Evolutionary conservation across 176 grass and related monocot genomes (phyloP).

Genomic region (Triticum dicoccoides): DNA sequence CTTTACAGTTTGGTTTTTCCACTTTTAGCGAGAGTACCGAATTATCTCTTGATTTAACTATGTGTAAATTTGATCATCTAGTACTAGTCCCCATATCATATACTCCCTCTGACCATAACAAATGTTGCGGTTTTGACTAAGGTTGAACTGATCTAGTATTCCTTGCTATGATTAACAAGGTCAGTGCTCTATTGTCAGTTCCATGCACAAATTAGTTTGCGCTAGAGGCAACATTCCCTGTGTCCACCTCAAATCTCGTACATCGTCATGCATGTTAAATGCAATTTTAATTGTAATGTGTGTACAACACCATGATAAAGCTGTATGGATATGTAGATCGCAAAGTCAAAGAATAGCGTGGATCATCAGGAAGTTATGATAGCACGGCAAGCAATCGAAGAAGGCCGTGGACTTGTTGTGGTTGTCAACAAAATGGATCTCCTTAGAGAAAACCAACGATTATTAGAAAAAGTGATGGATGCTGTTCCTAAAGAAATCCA

Average conservation of each 20-base stretch:
- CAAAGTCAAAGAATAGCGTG: slow-evolving; percentile 76
- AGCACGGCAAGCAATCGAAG: slow-evolving; percentile 90
- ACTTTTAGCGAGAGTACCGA: not conserved
- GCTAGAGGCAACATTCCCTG: not conserved
- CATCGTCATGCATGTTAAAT: slow-evolving; percentile 8
- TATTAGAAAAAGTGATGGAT: slow-evolving; percentile 67
- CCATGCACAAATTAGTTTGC: slow-evolving; percentile 17
- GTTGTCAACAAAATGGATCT: slow-evolving; percentile 99
- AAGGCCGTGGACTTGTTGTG: slow-evolving; percentile 88
- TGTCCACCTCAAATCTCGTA: not conserved
- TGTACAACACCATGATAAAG: slow-evolving; percentile 8
- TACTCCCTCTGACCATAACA: not conserved
- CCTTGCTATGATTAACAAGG: slow-evolving; percentile 4
- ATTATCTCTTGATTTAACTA: not conserved
- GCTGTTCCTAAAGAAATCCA: slow-evolving; percentile 90
- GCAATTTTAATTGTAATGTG: slow-evolving; percentile 2
- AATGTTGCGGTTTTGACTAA: too few relatives aligned
- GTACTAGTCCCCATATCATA: not conserved
- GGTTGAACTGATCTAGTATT: not conserved
- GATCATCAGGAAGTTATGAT: slow-evolving; percentile 87
- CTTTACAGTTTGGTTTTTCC: not conserved
- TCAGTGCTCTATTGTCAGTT: slow-evolving; percentile 11
- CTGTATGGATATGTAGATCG: slow-evolving; percentile 62
- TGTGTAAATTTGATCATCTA: not conserved
- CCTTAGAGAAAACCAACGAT: slow-evolving; percentile 55